Base-by-base conservation (phyloP, 139 green algal species). In the Chlorella sorokiniana region DNA sequence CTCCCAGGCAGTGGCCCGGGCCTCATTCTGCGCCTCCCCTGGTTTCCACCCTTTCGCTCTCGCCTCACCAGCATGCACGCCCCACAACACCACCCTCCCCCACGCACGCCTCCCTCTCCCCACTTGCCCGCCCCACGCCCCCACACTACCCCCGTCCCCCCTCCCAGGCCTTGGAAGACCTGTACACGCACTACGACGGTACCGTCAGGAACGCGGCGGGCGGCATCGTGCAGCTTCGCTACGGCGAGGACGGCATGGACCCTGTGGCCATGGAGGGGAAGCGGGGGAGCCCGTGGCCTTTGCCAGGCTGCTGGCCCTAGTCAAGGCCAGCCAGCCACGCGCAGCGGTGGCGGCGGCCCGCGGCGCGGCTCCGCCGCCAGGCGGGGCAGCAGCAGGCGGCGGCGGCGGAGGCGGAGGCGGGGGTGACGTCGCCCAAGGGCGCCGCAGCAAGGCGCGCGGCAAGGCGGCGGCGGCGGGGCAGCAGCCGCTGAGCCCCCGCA, bases 191-290 rank as follows among this genome's bases (percentile, higher is more conserved):
- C 81, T 99, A 99, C 83, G 96, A 99, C 81, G 81, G 79, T 80
- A 99, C 94, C 18, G 95, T 98, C 79, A 91, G 96, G 52, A 98
- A 98, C 78, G 89, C 92, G 5, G 93, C 90, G 20, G 89, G 89
- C 31, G 92, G 85, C 65, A 97, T 99, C 56, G 93, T 99, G 71
- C 96, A 98, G 93, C 90, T 99, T 25, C 45, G 61, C 48, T 99
- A 99, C 72, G 96, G 96, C 4, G 96, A 98, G 75, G 96, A 99
- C 78, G 92, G 93, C 42, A 87, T 99, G 89, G 96, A 99, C 84
- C 95, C 96, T 0, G 91, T 96, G 51, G 70, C 76, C 38, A 98
- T 99, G 94, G 96, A 98, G 85, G 95, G 93, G 45, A 89, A 88
- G 56, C 78, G 20, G 91, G 90, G 65, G 81, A 86, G 73, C 92